Evolutionary conservation across 192 early-diverging fungal species (phyloP).

Genomic region (Oehlia diaphana): DNA sequence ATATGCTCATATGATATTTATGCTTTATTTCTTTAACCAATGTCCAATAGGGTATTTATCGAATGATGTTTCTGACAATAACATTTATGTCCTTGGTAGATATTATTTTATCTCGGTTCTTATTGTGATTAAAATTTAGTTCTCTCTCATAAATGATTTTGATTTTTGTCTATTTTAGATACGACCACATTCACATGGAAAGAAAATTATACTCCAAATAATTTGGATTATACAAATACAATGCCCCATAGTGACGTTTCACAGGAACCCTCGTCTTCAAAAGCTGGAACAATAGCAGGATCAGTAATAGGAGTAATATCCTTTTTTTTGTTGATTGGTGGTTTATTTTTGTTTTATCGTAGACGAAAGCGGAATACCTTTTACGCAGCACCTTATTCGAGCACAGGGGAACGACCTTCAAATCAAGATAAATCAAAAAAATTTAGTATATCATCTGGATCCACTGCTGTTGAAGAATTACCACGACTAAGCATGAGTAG

Average conservation of each 20-base stretch:
- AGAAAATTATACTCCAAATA: not conserved
- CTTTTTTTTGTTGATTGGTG: not conserved
- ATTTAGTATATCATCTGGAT: not conserved
- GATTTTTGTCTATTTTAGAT: not conserved
- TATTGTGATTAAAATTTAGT: not conserved
- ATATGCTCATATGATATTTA: not conserved
- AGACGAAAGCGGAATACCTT: not conserved
- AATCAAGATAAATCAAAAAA: not conserved
- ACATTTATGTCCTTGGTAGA: conserved; percentile 13
- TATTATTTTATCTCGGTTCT: not conserved
- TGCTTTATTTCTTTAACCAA: not conserved
- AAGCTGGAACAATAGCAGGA: not conserved
- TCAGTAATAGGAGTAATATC: not conserved
- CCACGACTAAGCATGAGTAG: not conserved
- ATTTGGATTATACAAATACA: not conserved
- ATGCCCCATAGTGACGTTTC: not conserved
- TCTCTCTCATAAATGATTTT: not conserved
- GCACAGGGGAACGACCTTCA: not conserved
- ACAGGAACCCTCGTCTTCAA: not conserved
- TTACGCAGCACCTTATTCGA: not conserved
- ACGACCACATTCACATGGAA: not conserved
- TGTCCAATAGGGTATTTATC: conserved; percentile 1
- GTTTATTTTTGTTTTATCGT: not conserved
- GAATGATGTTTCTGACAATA: not conserved
- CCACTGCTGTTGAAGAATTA: not conserved